These are phyloP conservation scores for Ormosia emarginata DNA, from an alignment of 306 rosid genomes.

Conservation along the genomic window DNA sequence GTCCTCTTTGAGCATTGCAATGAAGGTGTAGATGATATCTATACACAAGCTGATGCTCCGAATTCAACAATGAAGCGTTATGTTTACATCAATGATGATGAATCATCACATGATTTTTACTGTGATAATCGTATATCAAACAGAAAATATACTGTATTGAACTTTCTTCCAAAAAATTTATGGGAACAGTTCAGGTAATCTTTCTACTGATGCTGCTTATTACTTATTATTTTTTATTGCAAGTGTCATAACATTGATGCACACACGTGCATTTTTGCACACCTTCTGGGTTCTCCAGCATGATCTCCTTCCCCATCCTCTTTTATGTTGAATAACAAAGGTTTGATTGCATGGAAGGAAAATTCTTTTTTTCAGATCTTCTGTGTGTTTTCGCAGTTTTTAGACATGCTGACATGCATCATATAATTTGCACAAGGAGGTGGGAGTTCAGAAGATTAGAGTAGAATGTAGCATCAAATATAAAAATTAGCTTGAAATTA, in stretches of 20 bases:
- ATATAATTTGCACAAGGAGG: constrained; percentile 3
- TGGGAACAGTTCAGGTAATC: constrained; percentile 96
- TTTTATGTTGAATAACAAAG: not conserved
- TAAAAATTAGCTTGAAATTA: not conserved
- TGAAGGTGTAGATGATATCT: constrained; percentile 30
- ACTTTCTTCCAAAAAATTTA: constrained; percentile 93
- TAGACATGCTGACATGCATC: not conserved
- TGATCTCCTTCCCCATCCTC: not conserved
- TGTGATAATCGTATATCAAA: constrained; percentile 88
- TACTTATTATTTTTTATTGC: constrained; percentile 11
- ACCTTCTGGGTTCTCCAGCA: not conserved
- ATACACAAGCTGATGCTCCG: constrained; percentile 26
- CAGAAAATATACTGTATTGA: constrained; percentile 76
- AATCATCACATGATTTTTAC: constrained; percentile 53
- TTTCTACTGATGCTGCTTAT: constrained; percentile 19
- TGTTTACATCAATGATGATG: constrained; percentile 83
- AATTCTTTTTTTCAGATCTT: not conserved
- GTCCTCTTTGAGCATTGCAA: constrained; percentile 26
- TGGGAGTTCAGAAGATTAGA: constrained; percentile 1
- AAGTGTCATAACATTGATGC: constrained; percentile 2
- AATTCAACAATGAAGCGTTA: constrained; percentile 72
- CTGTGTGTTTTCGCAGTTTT: not conserved
- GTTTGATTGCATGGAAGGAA: constrained; percentile 15
- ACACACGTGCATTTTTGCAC: not conserved
- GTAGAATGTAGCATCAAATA: not conserved